Conservation (phyloP, 495 filamentous ascomycete genomes). For the Astrothelium subdiscretum region DNA sequence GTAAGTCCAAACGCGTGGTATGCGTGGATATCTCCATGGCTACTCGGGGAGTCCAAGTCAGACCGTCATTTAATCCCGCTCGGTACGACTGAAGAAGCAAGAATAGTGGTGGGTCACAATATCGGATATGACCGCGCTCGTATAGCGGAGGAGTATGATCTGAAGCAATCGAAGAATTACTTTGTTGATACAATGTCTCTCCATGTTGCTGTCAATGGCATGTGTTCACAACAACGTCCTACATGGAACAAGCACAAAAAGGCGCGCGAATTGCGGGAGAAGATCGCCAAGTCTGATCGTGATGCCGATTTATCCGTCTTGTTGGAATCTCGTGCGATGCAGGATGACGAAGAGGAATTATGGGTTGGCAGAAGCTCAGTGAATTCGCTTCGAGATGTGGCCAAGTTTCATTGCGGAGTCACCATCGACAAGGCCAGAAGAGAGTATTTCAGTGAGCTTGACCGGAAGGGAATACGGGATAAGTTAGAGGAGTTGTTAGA, state of each 20-base stretch:
- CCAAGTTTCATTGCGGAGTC: conserved; percentile 87
- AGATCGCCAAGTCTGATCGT: conserved; percentile 58
- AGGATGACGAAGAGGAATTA: conserved; percentile 77
- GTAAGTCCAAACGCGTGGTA: conserved; percentile 85
- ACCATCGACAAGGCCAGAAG: conserved; percentile 83
- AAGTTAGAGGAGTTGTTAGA: conserved; percentile 75
- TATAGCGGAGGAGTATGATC: conserved; percentile 76
- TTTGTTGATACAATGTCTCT: conserved; percentile 98
- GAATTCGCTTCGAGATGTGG: conserved; percentile 91
- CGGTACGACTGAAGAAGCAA: conserved; percentile 54
- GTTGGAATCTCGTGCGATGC: conserved; percentile 47
- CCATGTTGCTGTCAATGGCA: conserved; percentile 95
- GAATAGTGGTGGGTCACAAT: conserved; percentile 87
- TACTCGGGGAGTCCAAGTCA: conserved; percentile 68
- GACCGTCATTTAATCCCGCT: conserved; percentile 75
- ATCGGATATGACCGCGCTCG: conserved; percentile 91
- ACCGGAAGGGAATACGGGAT: conserved; percentile 51
- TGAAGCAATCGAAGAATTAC: conserved; percentile 68
- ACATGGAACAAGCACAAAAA: conserved; percentile 97
- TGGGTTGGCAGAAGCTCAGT: conserved; percentile 92
- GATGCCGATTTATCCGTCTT: conserved; percentile 59
- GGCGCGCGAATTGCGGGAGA: conserved; percentile 70
- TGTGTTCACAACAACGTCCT: conserved; percentile 93
- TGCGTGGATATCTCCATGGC: conserved; percentile 93
- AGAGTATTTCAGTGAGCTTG: conserved; percentile 76